Evolutionary conservation across 208 protist species (phyloP), one percentile per base, ranked within the genome.

Genomic region (Crithidia expoeki): DNA sequence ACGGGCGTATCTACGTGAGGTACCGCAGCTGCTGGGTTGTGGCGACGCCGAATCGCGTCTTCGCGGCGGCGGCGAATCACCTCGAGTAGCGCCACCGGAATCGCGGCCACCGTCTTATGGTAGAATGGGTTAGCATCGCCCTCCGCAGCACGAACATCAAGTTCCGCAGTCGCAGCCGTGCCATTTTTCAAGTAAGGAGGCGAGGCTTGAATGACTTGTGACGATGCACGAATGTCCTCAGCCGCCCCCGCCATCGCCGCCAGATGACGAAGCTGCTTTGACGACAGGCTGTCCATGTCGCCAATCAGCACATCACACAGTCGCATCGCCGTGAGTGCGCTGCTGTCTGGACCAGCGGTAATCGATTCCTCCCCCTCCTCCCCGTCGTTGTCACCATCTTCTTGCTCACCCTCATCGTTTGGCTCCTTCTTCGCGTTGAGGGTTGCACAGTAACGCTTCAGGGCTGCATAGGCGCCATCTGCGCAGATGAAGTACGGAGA

Each of bases 401-500:
- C 50, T 14, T 56, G 17, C 9, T 21, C 10, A 12, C n/a, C 19
- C 2, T 19, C 28, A 19, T 11, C 65, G 40, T 5, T 44, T 1
- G 14, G 23, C 28, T n/a, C 28, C 6, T 2, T 2, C 51, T 9
- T 3, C 28, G 28, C 11, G 28, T 4, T 14, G 28, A 56, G 28
- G 28, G n/a, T 56, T 3, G 72, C 62, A 51, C 72, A 77, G 78
- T 88, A 88, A n/a, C 50, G 46, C 46, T 51, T 40, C 46, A 94
- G 49, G 9, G 68, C 51, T 9, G 61, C 55, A 62, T 87, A 94
- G 14, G 81, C 85, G 12, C 89, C 89, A 69, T 94, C 89, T 0
- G 76, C 83, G 52, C 89, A 94, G 30, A 94, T 49, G 56, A 91
- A 94, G 60, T 86, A 89, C 57, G 84, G 90, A 27, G 25, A 56